A percentile compares a stretch with the other conserved stretches of the same genome.
phyloP scores from a whole-genome alignment of 768 basidiomycete genomes.

The Boletus huronensis region DNA sequence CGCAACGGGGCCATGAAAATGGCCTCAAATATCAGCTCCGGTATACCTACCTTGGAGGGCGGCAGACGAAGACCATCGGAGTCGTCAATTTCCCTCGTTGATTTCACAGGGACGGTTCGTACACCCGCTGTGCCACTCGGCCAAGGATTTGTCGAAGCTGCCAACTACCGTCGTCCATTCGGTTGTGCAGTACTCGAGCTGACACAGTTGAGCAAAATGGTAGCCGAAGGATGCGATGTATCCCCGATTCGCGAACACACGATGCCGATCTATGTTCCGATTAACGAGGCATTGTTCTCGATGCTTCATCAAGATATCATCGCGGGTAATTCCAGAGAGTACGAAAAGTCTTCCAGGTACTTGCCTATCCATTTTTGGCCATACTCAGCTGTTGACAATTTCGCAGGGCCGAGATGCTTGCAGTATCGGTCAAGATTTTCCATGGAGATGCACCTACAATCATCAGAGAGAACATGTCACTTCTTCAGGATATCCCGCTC shows the following conservation, averaged over 20 bases:
- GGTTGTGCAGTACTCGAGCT: slow-evolving; percentile 94
- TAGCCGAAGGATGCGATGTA: slow-evolving; percentile 59
- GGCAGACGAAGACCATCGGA: slow-evolving; percentile 54
- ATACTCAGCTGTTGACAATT: background rate
- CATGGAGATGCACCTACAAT: slow-evolving; percentile 76
- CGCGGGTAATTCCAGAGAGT: slow-evolving; percentile 70
- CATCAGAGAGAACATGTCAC: slow-evolving; percentile 77
- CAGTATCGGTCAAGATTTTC: slow-evolving; percentile 82
- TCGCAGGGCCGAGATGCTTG: slow-evolving; percentile 78
- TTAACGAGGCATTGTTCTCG: slow-evolving; percentile 81
- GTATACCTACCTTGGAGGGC: slow-evolving; percentile 37
- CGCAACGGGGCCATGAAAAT: slow-evolving; percentile 84
- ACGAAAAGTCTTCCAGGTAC: slow-evolving; percentile 77
- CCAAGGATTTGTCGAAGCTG: slow-evolving; percentile 32
- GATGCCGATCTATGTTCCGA: slow-evolving; percentile 85
- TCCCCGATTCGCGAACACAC: slow-evolving; percentile 68
- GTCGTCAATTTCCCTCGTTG: slow-evolving; percentile 38
- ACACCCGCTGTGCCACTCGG: slow-evolving; percentile 22
- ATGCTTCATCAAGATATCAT: slow-evolving; percentile 97
- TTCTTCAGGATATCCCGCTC: slow-evolving; percentile 76
- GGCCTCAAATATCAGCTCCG: slow-evolving; percentile 50
- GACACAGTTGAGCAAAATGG: slow-evolving; percentile 66
- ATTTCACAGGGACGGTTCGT: slow-evolving; percentile 27
- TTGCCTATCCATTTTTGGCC: slow-evolving; percentile 17
- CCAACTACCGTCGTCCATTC: slow-evolving; percentile 79